These are phyloP conservation scores for Vitellaria paradoxa DNA, from an alignment of 179 eudicot genomes.

Conservation along the genomic window DNA sequence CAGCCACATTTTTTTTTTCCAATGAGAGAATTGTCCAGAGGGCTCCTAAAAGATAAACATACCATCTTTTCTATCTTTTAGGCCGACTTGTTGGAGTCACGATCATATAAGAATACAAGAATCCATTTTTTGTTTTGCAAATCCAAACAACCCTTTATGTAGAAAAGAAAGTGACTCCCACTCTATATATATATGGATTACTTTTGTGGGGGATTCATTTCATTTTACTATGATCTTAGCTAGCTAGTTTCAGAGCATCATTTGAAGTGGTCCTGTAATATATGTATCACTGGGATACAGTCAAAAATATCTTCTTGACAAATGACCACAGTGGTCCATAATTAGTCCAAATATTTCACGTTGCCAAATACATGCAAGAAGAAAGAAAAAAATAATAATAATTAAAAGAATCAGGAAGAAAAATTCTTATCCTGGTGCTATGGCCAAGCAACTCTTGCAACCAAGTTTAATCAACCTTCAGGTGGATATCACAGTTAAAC, in stretches of 20 bases:
- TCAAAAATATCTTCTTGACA: not conserved
- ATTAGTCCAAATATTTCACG: not conserved
- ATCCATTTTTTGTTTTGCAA: slow-evolving; percentile 11
- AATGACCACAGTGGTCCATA: not conserved
- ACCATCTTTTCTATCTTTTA: slow-evolving; percentile 1
- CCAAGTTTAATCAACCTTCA: too few species aligned
- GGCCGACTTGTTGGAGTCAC: slow-evolving; percentile 15
- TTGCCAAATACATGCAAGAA: not conserved
- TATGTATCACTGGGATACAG: not conserved
- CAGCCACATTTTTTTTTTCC: slow-evolving; percentile 9
- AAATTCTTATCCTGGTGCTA: too few species aligned
- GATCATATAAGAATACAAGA: slow-evolving; percentile 28
- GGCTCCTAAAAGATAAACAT: not conserved
- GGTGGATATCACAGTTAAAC: too few species aligned
- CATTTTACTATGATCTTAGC: not conserved
- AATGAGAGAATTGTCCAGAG: not conserved
- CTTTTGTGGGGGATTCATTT: slow-evolving; percentile 14
- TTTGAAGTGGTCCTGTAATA: slow-evolving; percentile 3
- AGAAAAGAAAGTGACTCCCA: slow-evolving; percentile 21
- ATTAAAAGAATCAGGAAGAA: too few species aligned
- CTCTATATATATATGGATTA: not conserved
- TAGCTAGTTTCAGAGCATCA: not conserved
- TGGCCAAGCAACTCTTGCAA: too few species aligned
- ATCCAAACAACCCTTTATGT: slow-evolving; percentile 6
- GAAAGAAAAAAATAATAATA: not conserved